Conservation (phyloP, 768 basidiomycete species). For the Auriscalpium orientale region DNA sequence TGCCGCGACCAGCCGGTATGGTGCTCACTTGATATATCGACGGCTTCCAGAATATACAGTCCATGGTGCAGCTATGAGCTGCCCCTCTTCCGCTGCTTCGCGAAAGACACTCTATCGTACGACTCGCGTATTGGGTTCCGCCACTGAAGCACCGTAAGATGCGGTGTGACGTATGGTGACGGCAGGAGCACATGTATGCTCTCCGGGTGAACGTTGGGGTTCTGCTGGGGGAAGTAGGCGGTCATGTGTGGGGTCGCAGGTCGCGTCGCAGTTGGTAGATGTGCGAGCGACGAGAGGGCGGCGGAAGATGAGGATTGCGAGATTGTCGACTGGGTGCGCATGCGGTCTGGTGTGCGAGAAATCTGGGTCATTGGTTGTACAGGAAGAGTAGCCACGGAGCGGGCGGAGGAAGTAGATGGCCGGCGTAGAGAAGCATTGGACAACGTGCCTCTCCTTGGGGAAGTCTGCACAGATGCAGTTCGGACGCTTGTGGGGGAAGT, state of each 20-base stretch:
- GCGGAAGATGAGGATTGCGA: conserved; percentile 22
- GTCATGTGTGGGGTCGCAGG: conserved; percentile 32
- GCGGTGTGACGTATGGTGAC: conserved; percentile 61
- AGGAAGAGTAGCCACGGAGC: conserved; percentile 54
- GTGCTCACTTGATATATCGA: no score
- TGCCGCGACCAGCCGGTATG: no score
- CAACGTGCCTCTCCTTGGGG: conserved; percentile 21
- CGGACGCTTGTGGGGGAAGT: conserved; percentile 33
- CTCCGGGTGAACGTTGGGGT: conserved; percentile 47
- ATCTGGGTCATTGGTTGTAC: conserved; percentile 20
- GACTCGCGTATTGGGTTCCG: conserved; percentile 64
- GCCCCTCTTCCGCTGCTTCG: conserved; percentile 29
- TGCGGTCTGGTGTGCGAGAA: conserved; percentile 18
- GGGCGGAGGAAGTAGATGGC: conserved; percentile 51
- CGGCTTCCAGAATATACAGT: no score
- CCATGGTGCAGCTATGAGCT: neutral
- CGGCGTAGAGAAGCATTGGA: conserved; percentile 29
- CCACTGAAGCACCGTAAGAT: conserved; percentile 59
- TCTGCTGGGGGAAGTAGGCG: conserved; percentile 58
- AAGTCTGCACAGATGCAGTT: conserved; percentile 24
- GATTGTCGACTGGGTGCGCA: conserved; percentile 24
- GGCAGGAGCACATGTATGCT: conserved; percentile 65
- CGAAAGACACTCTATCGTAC: conserved; percentile 56
- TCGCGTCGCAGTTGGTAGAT: conserved; percentile 26
- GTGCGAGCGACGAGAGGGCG: conserved; percentile 28